Evolutionary conservation across 495 filamentous ascomycete species (phyloP).

Genomic region (Lophiotrema nucula): DNA sequence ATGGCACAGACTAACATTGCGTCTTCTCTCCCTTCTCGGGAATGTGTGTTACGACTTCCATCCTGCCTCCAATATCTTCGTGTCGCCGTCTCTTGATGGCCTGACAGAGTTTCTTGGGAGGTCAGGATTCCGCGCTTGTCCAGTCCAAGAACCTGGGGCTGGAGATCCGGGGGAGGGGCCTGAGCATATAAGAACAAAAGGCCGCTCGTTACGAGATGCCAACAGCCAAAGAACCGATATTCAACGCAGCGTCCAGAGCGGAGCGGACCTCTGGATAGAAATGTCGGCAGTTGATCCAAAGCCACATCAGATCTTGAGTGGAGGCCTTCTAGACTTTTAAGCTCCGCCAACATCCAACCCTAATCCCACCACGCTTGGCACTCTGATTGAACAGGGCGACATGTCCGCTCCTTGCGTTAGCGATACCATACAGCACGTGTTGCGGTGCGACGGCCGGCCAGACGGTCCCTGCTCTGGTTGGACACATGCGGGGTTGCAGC

Average conservation of each 20-base stretch:
- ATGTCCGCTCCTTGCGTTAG: not conserved
- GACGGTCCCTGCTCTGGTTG: conserved; percentile 1
- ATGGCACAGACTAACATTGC: conserved; percentile 1
- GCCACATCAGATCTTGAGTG: not conserved
- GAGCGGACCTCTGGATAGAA: not conserved
- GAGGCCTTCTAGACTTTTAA: not conserved
- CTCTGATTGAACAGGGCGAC: conserved; percentile 3
- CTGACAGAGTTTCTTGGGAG: not conserved
- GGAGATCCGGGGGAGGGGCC: conserved; percentile 10
- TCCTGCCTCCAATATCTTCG: not conserved
- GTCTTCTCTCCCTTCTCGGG: conserved; percentile 16
- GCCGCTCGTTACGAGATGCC: conserved; percentile 4
- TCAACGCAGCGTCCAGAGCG: not conserved
- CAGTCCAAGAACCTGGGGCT: conserved; percentile 6
- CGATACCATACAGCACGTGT: conserved; percentile 9
- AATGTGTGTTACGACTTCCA: not conserved
- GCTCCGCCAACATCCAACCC: not conserved
- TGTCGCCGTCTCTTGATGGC: not conserved
- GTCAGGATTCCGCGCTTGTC: not conserved
- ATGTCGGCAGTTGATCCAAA: not conserved
- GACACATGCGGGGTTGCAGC: conserved; percentile 5
- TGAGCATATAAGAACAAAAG: conserved; percentile 18
- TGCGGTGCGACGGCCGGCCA: not conserved
- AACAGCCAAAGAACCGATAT: not conserved
- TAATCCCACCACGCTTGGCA: not conserved